Evolutionary conservation across 179 eudicot genomes (phyloP), one percentile per base, ranked within the genome.

Genomic region (Beta lomatogona): DNA sequence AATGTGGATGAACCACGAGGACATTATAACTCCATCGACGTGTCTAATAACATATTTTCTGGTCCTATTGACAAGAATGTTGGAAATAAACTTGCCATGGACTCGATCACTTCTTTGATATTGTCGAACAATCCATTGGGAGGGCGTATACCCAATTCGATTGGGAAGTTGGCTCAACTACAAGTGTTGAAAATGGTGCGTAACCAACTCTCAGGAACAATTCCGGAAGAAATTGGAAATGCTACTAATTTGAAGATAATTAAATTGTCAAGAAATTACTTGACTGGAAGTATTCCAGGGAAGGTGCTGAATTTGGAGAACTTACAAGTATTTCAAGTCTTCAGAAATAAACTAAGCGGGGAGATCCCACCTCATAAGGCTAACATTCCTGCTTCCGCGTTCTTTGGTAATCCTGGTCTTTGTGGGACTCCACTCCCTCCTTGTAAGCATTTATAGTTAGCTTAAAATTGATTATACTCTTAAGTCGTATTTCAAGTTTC

Each of bases 81-180:
- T 45, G 95, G 95, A 3, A 79, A 88, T 50, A 68, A 73, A 71
- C 52, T 79, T 0, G 84, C 61, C 3, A 90, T 91, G 91, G 70
- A 71, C 45, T 82, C 87, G 2, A 80, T 92, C 54, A 75, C 75
- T 3, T 89, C 91, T 4, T 68, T 92, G n/a, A 83, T 88, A n/a
- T 76, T 93, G 36, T 92, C 95, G 0, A 48, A 84, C 25, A 93
- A 93, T 53, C 88, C 87, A 3, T 50, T 93, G 41, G 89, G 89
- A 19, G 97, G 97, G 28, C 18, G 76, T 2, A 88, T 93, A 57
- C 95, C 95, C 2, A 79, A 60, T 15, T 86, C 94, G 19, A 7
- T 93, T 0, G 95, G 93, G 66, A 91, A 87, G 13, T 77, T 93
- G 80, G 79, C 81, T 9, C 59, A 22, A 11, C 65, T 91, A 65